These are phyloP conservation scores for Cytauxzoon felis DNA, from an alignment of 169 alveolate species.

Conservation along the genomic window DNA sequence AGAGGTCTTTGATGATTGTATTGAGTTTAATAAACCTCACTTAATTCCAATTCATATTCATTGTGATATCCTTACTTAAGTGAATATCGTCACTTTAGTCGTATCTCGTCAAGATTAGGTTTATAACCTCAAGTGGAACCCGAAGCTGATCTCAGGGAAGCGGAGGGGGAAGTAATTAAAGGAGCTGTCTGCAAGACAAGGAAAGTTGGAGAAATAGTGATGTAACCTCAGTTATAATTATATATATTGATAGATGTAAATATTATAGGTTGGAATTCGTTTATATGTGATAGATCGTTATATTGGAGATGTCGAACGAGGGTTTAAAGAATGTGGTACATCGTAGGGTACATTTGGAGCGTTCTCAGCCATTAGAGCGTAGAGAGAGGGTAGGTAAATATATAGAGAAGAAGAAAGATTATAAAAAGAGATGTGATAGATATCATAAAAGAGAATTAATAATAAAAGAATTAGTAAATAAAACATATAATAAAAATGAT, in stretches of 20 bases:
- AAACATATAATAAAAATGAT: slow-evolving; percentile 38
- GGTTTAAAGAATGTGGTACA: slow-evolving; percentile 59
- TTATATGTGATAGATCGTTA: no score
- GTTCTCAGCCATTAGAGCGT: slow-evolving; percentile 55
- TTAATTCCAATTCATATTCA: no score
- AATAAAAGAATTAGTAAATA: slow-evolving; percentile 36
- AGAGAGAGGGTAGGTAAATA: slow-evolving; percentile 27
- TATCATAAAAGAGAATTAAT: slow-evolving; percentile 42
- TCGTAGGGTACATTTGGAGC: slow-evolving; percentile 60
- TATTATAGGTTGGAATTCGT: no score
- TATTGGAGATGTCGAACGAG: slow-evolving; percentile 19
- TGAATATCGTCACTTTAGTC: no score
- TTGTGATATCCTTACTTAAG: no score
- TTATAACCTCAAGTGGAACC: no score
- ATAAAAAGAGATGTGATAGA: slow-evolving; percentile 55
- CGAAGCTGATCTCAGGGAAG: neutral
- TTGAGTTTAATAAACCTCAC: no score
- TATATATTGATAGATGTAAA: no score
- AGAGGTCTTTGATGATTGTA: no score
- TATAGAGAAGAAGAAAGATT: slow-evolving; percentile 60
- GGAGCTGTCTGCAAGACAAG: slow-evolving; percentile 1
- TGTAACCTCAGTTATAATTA: neutral
- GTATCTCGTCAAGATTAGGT: no score
- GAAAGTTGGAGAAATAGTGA: neutral
- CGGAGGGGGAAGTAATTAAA: neutral